Percentiles rank a stretch among this genome's conserved stretches.
phyloP scores from a whole-genome alignment of 305 asterid species.

The Fraxinus baroniana region DNA sequence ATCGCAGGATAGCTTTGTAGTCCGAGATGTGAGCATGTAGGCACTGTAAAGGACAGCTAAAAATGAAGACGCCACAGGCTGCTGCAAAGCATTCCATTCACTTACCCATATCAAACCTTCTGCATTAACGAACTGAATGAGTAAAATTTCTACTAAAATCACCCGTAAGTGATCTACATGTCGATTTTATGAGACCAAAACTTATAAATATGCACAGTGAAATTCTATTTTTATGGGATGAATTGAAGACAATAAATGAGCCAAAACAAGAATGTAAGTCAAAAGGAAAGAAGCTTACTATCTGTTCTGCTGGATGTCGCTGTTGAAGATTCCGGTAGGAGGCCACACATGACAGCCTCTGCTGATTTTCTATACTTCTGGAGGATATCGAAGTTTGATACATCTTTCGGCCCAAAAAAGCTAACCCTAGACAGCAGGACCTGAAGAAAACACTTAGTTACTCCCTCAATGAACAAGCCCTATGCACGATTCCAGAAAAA shows the following conservation, averaged over 20 bases:
- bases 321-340: constrained; percentile 83
- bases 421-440: constrained; percentile 82
- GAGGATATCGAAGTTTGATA: constrained; percentile 52
- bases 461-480: neutral
- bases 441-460: constrained; percentile 37
- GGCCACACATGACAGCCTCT: constrained; percentile 96
- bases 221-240: neutral
- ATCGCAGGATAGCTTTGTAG: constrained; percentile 56
- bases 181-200: neutral
- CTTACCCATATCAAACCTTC: constrained; percentile 86
- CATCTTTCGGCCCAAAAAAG: constrained; percentile 67
- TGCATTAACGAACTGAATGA: constrained; percentile 32
- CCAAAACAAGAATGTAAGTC: constrained; percentile 7
- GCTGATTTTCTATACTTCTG: constrained; percentile 68
- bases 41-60: constrained; percentile 78
- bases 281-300: constrained; percentile 39
- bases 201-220: neutral
- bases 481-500: neutral
- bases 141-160: neutral
- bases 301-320: constrained; percentile 84
- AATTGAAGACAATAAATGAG: neutral
- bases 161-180: neutral
- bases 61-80: constrained; percentile 90
- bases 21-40: constrained; percentile 91
- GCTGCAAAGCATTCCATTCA: constrained; percentile 90